Evolutionary conservation across 2,329 filamentous ascomycete genomes (phyloP), one percentile per base, ranked within the genome.

Genomic region (Diaporthe longicolla): DNA sequence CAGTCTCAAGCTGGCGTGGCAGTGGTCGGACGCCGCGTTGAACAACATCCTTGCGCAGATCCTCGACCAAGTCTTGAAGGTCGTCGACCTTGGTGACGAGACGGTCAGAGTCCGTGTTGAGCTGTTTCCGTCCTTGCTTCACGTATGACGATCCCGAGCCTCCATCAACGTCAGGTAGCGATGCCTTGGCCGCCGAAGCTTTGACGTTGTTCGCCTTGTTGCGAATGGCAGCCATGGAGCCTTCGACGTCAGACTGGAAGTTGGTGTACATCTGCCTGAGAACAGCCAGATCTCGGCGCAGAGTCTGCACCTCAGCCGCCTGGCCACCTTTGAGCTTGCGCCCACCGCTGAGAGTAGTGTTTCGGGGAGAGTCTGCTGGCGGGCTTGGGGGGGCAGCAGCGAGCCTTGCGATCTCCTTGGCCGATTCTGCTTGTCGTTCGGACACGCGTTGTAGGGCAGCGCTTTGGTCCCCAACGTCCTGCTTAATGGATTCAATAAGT

Each of bases 11-110:
- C 85, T 98, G 95, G 75, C 95, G 91, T 8, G 96, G 95, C 48
- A 97, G 87, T 11, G 97, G 97, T 48, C 97, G 93, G 59, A 99
- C 97, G 73, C 97, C 97, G 74, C 97, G 94, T 74, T 92, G 89
- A 61, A 99, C 97, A 59, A 99, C 97, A 80, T 99, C 97, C 85
- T 99, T 98, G 75, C 97, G 95, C 57, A 99, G 89, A 81, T 99
- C 97, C 83, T 99, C 97, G 26, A 99, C 94, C 71, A 97, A 88
- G 82, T 99, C 97, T 84, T 98, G 97, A n/a, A 99, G 89, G 80
- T 98, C 96, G 81, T 99, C 97, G 15, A 99, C 97, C 80, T 95
- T 93, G 78, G 91, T 93, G 77, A 99, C 95, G 73, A 99, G 92
- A 76, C 92, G 93, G 82, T 98, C 96, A 0, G 95, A 97, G 81